Percentiles rank a stretch among this genome's conserved stretches.
Evolutionary conservation across 306 rosid genomes (phyloP).

Genomic region (Quercus robur): DNA sequence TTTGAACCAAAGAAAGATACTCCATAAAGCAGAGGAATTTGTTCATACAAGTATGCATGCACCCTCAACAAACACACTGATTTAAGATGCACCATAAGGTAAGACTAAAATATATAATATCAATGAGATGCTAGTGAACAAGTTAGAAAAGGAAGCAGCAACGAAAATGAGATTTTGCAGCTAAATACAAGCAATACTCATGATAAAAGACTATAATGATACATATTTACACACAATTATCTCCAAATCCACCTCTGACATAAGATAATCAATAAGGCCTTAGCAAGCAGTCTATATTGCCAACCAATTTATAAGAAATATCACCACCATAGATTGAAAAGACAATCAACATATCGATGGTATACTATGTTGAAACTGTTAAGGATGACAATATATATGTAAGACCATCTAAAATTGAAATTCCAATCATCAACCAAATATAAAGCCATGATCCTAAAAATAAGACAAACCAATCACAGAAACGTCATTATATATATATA

Average conservation of each 20-base stretch:
- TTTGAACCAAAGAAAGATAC: conserved; percentile 10
- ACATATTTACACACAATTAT: neutral
- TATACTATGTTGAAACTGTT: neutral
- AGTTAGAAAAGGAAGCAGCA: neutral
- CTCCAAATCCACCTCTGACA: neutral
- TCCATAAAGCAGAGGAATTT: neutral
- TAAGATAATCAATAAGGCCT: neutral
- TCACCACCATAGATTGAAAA: neutral
- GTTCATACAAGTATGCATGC: neutral
- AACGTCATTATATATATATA: neutral
- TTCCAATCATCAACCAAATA: neutral
- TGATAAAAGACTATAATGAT: neutral
- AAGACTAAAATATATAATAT: neutral
- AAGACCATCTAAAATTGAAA: neutral
- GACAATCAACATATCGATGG: neutral
- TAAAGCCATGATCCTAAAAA: neutral
- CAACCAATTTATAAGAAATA: neutral
- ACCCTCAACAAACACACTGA: neutral
- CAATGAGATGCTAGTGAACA: neutral
- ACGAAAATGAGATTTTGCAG: neutral
- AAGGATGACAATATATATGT: neutral
- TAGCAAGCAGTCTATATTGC: neutral
- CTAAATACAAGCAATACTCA: neutral
- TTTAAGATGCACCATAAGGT: neutral
- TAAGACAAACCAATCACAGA: neutral